Conservation (phyloP, 352 stramenopile genomes). For the Pythium coloratum region DNA sequence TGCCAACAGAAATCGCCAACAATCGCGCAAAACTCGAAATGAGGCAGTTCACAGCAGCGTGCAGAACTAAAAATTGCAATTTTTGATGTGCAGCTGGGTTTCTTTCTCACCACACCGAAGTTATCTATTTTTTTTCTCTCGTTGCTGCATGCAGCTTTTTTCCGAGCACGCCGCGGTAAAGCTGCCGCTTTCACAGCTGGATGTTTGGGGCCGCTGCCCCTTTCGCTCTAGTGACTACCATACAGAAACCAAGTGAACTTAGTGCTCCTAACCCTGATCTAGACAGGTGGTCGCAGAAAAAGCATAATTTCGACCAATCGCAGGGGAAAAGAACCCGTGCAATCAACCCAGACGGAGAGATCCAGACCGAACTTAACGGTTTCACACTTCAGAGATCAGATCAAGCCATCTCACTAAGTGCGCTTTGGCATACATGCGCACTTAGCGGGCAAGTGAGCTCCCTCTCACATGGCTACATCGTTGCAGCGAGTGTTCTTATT, state of each 20-base stretch:
- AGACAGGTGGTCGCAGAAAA: conserved; percentile 17
- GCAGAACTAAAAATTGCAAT: conserved; percentile 14
- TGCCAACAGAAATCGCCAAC: conserved; percentile 9
- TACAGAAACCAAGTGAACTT: conserved; percentile 18
- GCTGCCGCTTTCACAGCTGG: conserved; percentile 14
- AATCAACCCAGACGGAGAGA: conserved; percentile 20
- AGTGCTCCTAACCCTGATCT: conserved; percentile 14
- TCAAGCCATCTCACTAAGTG: conserved; percentile 5
- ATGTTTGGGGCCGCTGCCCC: conserved; percentile 19
- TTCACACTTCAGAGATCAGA: conserved; percentile 5
- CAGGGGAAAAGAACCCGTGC: conserved; percentile 22
- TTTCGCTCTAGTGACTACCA: conserved; percentile 29
- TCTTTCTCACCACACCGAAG: conserved; percentile 9
- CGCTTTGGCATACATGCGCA: not conserved
- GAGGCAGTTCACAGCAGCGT: not conserved
- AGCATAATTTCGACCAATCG: conserved; percentile 28
- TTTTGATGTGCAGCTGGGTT: conserved; percentile 11
- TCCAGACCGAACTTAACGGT: conserved; percentile 21
- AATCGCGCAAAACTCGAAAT: conserved; percentile 27
- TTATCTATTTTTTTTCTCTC: conserved; percentile 17
- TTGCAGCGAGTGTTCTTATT: not conserved
- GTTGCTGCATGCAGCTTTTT: conserved; percentile 11
- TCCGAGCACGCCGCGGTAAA: conserved; percentile 5
- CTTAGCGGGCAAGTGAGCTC: not conserved
- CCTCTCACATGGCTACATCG: conserved; percentile 18